These are phyloP conservation scores for Adenanthera pavonina DNA, from an alignment of 306 rosid genomes.

Conservation along the genomic window DNA sequence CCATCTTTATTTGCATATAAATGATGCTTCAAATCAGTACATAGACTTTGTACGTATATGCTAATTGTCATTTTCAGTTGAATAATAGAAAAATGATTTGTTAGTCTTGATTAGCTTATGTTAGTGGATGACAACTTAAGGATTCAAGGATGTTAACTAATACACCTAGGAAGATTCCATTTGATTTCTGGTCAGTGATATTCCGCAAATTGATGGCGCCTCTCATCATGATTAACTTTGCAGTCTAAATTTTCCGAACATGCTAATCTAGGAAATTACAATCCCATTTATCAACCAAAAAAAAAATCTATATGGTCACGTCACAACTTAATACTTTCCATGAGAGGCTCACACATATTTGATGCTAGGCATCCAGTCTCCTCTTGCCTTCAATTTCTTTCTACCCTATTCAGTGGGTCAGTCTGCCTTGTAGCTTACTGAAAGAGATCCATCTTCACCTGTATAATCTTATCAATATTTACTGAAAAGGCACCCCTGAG, in stretches of 20 bases:
- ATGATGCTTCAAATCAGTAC: background rate
- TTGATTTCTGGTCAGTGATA: background rate
- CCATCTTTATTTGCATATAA: background rate
- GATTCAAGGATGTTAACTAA: background rate
- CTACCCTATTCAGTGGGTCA: slow-evolving; percentile 10
- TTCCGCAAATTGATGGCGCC: background rate
- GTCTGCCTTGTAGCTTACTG: slow-evolving; percentile 26
- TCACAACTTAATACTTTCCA: background rate
- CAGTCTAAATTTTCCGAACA: background rate
- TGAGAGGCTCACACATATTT: background rate
- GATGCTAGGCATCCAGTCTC: slow-evolving; percentile 4
- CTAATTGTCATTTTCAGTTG: background rate
- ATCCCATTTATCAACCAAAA: background rate
- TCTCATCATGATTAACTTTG: background rate
- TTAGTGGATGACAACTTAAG: background rate
- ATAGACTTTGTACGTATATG: background rate
- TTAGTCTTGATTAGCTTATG: background rate
- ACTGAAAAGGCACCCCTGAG: background rate
- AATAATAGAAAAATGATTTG: background rate
- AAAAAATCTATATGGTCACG: background rate
- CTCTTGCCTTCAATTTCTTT: background rate
- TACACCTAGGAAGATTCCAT: background rate
- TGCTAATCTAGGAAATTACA: slow-evolving; percentile 1
- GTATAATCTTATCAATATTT: background rate
- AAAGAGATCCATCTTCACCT: background rate